These are phyloP conservation scores for Fusarium incarnatum DNA, from an alignment of 2,329 filamentous ascomycete species.

Conservation along the genomic window DNA sequence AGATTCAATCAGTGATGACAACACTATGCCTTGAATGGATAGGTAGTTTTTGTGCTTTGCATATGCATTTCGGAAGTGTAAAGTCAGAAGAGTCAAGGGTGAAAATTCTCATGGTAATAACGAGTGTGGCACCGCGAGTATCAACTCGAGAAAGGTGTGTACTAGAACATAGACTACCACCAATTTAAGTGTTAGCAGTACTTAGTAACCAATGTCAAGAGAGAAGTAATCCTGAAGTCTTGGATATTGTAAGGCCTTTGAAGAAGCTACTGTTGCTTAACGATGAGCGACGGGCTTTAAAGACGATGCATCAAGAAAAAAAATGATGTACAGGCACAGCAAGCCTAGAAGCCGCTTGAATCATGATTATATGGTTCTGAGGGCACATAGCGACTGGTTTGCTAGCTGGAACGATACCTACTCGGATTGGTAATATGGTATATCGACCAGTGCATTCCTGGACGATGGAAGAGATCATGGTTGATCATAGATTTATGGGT, in stretches of 20 bases:
- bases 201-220: neutral
- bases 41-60: neutral
- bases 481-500: neutral
- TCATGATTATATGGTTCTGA: neutral
- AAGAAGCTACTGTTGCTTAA: neutral
- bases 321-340: neutral
- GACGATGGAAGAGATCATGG: neutral
- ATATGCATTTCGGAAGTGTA: neutral
- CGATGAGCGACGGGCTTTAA: neutral
- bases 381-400: neutral
- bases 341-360: neutral
- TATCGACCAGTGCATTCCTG: neutral
- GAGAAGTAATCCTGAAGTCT: neutral
- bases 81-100: neutral
- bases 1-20: neutral
- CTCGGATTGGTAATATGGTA: neutral
- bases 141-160: neutral
- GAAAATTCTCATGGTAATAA: neutral
- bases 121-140: neutral
- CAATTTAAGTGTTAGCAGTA: neutral
- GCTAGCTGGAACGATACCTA: neutral
- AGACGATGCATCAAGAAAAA: neutral
- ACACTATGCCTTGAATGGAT: neutral
- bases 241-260: neutral
- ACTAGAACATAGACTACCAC: neutral